These are phyloP conservation scores for Mollisia scopiformis DNA, from an alignment of 2,329 filamentous ascomycete species.

Conservation along the genomic window DNA sequence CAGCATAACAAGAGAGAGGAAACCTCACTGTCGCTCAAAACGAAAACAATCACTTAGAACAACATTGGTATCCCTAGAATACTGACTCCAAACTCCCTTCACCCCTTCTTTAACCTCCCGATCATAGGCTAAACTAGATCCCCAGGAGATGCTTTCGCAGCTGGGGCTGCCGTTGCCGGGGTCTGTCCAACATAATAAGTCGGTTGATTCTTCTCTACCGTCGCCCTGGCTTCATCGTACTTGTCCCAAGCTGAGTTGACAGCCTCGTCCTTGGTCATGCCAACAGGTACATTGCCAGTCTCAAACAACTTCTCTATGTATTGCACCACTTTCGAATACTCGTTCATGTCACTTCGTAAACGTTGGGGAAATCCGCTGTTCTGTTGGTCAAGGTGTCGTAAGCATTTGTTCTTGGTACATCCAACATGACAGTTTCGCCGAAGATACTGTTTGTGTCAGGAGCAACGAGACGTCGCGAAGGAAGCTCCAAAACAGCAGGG, in stretches of 20 bases:
- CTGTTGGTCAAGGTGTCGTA: too few relatives aligned
- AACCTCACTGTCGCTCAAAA: too few relatives aligned
- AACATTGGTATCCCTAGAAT: background rate
- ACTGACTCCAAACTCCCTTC: background rate
- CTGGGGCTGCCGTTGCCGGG: background rate
- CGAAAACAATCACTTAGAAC: too few relatives aligned
- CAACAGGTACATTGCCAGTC: slow-evolving; percentile 16
- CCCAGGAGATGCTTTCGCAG: background rate
- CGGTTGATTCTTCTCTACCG: slow-evolving; percentile 25
- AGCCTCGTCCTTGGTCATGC: slow-evolving; percentile 16
- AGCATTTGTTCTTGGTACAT: too few relatives aligned
- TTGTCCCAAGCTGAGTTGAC: slow-evolving; percentile 16
- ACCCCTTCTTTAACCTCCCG: background rate
- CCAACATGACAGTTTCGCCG: too few relatives aligned
- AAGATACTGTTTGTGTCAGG: too few relatives aligned
- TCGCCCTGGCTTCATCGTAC: slow-evolving; percentile 22
- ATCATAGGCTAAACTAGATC: background rate
- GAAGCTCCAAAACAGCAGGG: too few relatives aligned
- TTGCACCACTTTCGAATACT: slow-evolving; percentile 24
- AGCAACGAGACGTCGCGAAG: too few relatives aligned
- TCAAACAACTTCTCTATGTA: slow-evolving; percentile 21
- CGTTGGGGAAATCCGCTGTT: slow-evolving; percentile 22
- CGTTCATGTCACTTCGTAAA: slow-evolving; percentile 22
- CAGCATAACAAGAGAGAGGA: too few relatives aligned
- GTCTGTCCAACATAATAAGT: slow-evolving; percentile 15